phyloP scores from a whole-genome alignment of 768 basidiomycete species.

The Russula sp. region DNA sequence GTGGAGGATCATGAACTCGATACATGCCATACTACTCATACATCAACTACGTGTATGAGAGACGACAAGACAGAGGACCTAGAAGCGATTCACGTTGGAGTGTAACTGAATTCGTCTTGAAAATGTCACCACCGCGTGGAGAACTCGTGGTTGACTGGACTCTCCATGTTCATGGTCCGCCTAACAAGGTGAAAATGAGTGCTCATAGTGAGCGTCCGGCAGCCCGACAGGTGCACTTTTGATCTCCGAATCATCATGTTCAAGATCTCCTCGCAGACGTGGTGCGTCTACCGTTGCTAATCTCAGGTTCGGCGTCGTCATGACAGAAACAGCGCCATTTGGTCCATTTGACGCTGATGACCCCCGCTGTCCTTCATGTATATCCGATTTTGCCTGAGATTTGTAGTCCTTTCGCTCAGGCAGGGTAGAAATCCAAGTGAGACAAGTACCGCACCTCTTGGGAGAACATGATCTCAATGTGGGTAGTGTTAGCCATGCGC shows the following conservation, averaged over 20 bases:
- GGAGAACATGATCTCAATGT: not conserved
- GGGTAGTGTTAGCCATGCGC: not conserved
- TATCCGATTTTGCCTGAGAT: not conserved
- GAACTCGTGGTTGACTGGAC: not conserved
- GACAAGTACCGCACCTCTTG: not conserved
- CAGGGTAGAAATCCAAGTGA: not conserved
- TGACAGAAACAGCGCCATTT: not conserved
- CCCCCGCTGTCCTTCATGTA: not conserved
- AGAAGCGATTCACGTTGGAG: too few relatives aligned
- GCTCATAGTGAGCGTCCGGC: not conserved
- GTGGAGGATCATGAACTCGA: too few relatives aligned
- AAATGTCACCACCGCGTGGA: too few relatives aligned
- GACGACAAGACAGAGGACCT: too few relatives aligned
- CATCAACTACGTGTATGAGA: too few relatives aligned
- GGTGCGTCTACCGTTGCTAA: not conserved
- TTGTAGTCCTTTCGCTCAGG: not conserved
- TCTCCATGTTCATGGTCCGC: not conserved
- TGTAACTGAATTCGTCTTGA: too few relatives aligned
- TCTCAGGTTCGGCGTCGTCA: not conserved
- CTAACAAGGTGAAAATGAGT: not conserved
- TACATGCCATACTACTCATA: too few relatives aligned
- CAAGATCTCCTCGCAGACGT: not conserved
- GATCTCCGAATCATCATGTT: not conserved
- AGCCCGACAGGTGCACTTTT: not conserved
- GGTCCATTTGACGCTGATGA: not conserved